phyloP scores from a whole-genome alignment of 2,329 filamentous ascomycete genomes.

The Fusarium mexicanum region DNA sequence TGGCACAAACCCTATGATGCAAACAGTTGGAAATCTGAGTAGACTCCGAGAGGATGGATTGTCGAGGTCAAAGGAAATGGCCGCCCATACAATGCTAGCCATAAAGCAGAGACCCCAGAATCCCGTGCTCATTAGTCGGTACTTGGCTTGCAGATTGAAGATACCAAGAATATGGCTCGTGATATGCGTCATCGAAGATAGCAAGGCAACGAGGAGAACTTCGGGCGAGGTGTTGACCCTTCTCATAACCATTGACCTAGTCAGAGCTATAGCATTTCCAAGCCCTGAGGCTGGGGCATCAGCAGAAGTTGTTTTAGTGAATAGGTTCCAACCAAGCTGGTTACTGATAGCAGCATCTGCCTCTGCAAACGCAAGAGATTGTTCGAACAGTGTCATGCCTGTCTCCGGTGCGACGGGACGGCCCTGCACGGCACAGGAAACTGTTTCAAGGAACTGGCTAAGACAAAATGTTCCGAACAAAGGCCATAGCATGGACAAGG shows the following conservation, averaged over 20 bases:
- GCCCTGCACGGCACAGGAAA: constrained; percentile 89
- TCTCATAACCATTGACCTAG: constrained; percentile 74
- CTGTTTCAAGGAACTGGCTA: constrained; percentile 88
- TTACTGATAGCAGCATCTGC: constrained; percentile 88
- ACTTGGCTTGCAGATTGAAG: constrained; percentile 79
- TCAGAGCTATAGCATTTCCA: constrained; percentile 58
- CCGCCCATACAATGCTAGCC: constrained; percentile 82
- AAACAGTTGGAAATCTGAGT: constrained; percentile 90
- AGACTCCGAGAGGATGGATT: constrained; percentile 72
- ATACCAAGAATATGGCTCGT: constrained; percentile 86
- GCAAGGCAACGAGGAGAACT: constrained; percentile 83
- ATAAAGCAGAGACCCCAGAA: constrained; percentile 94
- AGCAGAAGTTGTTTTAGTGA: constrained; percentile 58
- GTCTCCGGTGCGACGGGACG: constrained; percentile 83
- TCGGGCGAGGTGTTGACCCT: constrained; percentile 90
- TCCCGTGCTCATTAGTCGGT: constrained; percentile 85
- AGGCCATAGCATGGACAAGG: constrained; percentile 79
- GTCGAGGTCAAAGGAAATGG: constrained; percentile 68
- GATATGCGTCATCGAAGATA: constrained; percentile 90
- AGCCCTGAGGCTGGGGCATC: constrained; percentile 37
- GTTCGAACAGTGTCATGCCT: constrained; percentile 96
- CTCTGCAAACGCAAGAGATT: constrained; percentile 94
- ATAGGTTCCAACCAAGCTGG: constrained; percentile 77
- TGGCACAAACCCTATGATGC: constrained; percentile 93
- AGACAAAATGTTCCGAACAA: constrained; percentile 75